Base-by-base conservation (phyloP, 306 rosid genomes). In the Purshia tridentata region DNA sequence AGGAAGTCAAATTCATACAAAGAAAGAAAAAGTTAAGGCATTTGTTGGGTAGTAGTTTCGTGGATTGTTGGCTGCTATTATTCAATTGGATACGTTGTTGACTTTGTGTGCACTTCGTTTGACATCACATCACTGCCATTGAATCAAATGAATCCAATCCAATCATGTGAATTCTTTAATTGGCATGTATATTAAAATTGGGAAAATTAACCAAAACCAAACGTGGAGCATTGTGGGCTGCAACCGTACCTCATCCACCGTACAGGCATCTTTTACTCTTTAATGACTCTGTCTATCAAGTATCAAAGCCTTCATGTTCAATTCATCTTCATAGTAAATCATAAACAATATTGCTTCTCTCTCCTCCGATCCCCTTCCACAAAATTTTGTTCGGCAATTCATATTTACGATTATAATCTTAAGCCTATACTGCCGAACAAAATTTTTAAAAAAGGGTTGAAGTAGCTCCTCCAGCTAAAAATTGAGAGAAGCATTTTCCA, bases 241-340 rank as follows among this genome's bases (percentile, higher is more conserved):
- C 72, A 77, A 76, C 91, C 96, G 95, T 91, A 91, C 92, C 53
- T 75, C 70, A 77, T 76, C 51, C 61, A 76, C 81, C 92, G 98
- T 89, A 89, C 98, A 61, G 72, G 54, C 44, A 41, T 67, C 86
- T 82, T 85, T 85, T 75, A 44, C 40, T 42, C 70, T 47, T 74
- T 39, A 16, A 16, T 39, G 63, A 59, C 72, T 54, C 42, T 9
- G 1, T 51, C 37, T 37, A 12, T 57, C 60, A 29, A 29, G 35
- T 8, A 8, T 41, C 50, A 2, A 63, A 46, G 14, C 1, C 18
- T 61, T 16, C 46, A 15, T 60, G 11, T 60, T 60, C 65, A 1
- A 61, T 37, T 29, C 35, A 29, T 1, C 35, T 29, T 29, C 35
- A 29, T 29, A 29, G 35, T 1, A 29, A 29, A 29, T 29, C 35